These are phyloP conservation scores for Mucor racemosus DNA, from an alignment of 371 early-diverging fungal genomes.

Conservation along the genomic window DNA sequence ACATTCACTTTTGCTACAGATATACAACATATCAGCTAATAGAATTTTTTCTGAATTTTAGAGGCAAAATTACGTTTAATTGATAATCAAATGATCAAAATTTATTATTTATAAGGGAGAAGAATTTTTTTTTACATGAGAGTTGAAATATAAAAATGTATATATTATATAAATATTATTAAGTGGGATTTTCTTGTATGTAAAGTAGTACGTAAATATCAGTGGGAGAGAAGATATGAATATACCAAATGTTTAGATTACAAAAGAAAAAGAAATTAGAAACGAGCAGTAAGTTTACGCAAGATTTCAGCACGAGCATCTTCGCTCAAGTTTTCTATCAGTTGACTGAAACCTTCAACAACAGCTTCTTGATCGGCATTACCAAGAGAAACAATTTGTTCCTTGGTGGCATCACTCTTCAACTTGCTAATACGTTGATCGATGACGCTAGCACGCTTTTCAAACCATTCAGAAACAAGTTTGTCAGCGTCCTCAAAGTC, in stretches of 20 bases:
- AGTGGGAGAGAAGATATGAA: background rate
- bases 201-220: background rate
- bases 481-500: slow-evolving; percentile 62
- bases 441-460: slow-evolving; percentile 52
- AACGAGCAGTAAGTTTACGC: slow-evolving; percentile 40
- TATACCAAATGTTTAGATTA: too few relatives aligned
- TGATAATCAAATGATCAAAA: background rate
- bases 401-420: slow-evolving; percentile 41
- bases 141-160: background rate
- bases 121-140: slow-evolving; percentile 16
- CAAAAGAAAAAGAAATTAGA: slow-evolving; percentile 25
- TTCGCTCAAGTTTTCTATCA: slow-evolving; percentile 45
- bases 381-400: slow-evolving; percentile 46
- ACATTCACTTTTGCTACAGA: too few relatives aligned
- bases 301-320: slow-evolving; percentile 50
- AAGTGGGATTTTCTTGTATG: background rate
- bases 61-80: background rate
- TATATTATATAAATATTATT: slow-evolving; percentile 6
- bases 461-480: slow-evolving; percentile 69
- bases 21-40: too few relatives aligned
- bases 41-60: too few relatives aligned
- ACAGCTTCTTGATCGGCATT: slow-evolving; percentile 54
- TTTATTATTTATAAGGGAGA: slow-evolving; percentile 13
- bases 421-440: slow-evolving; percentile 52
- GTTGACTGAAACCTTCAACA: slow-evolving; percentile 50